These are phyloP conservation scores for Artemisia argyi DNA, from an alignment of 129 eudicot species.

Conservation along the genomic window DNA sequence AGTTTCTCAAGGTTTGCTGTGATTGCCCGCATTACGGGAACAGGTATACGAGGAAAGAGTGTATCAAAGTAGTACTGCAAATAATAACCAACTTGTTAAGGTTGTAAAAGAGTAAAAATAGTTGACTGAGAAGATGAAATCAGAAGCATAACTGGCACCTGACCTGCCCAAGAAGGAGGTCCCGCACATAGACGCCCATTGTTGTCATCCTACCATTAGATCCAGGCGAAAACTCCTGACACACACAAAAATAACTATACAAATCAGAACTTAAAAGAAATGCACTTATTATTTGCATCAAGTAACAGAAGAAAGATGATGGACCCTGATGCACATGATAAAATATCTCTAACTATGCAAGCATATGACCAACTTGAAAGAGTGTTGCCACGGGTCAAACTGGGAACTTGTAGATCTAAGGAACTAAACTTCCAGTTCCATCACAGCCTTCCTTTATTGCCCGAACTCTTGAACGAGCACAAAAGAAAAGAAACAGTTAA, in stretches of 20 bases:
- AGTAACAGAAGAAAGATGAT: not conserved
- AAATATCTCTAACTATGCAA: conserved; percentile 21
- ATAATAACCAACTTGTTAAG: conserved; percentile 22
- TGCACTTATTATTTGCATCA: not conserved
- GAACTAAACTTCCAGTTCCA: conserved; percentile 23
- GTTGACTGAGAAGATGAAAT: not conserved
- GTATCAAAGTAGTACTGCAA: conserved; percentile 98
- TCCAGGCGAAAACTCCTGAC: conserved; percentile 96
- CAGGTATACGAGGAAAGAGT: conserved; percentile 93
- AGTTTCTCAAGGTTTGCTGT: conserved; percentile 77
- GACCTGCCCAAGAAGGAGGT: conserved; percentile 98
- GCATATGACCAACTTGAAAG: conserved; percentile 15
- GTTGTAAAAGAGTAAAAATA: not conserved
- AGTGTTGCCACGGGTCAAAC: too few species aligned
- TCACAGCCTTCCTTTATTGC: conserved; percentile 34
- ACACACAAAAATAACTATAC: conserved; percentile 3
- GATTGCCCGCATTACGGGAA: conserved; percentile 73
- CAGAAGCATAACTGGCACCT: conserved; percentile 42
- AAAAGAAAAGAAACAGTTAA: conserved; percentile 36
- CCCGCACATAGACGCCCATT: conserved; percentile 94
- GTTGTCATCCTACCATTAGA: conserved; percentile 86
- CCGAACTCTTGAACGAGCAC: conserved; percentile 39
- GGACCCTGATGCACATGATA: conserved; percentile 15
- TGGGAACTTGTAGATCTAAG: too few species aligned
- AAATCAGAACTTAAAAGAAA: conserved; percentile 13